phyloP scores from a whole-genome alignment of 129 eudicot species.

The Arctium lappa region DNA sequence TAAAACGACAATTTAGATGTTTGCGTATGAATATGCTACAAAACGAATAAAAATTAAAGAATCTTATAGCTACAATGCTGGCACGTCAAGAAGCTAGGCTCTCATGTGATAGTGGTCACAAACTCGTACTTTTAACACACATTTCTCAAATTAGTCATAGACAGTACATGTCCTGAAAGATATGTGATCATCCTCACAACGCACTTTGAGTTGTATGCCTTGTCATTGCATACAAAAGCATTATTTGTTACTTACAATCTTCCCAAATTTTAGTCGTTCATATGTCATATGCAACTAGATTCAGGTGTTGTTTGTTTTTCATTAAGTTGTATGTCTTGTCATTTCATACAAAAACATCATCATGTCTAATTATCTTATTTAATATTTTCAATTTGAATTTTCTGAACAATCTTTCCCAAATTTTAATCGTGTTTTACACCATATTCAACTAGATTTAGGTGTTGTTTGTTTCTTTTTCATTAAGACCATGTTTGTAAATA shows the following conservation, averaged over 20 bases:
- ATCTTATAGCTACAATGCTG: too few species aligned
- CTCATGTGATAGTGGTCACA: too few species aligned
- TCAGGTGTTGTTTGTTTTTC: too few species aligned
- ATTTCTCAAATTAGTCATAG: neutral
- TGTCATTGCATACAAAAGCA: conserved; percentile 1
- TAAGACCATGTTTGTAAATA: too few species aligned
- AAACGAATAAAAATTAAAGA: too few species aligned
- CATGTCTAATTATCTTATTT: neutral
- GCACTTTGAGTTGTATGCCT: neutral
- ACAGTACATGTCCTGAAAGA: neutral
- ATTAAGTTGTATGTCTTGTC: neutral
- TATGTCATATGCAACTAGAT: too few species aligned
- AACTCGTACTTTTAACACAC: too few species aligned
- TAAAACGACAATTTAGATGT: too few species aligned
- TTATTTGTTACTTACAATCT: neutral
- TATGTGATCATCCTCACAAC: neutral
- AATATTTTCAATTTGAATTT: neutral
- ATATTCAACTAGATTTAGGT: conserved; percentile 11
- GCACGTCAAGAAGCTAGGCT: too few species aligned
- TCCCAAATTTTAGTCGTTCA: too few species aligned
- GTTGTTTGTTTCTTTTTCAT: neutral
- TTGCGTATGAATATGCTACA: too few species aligned
- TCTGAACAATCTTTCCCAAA: neutral
- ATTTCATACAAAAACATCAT: conserved; percentile 1
- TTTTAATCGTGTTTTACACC: neutral